These are phyloP conservation scores for Zostera marina DNA, from an alignment of 116 monocot genomes.

Conservation along the genomic window DNA sequence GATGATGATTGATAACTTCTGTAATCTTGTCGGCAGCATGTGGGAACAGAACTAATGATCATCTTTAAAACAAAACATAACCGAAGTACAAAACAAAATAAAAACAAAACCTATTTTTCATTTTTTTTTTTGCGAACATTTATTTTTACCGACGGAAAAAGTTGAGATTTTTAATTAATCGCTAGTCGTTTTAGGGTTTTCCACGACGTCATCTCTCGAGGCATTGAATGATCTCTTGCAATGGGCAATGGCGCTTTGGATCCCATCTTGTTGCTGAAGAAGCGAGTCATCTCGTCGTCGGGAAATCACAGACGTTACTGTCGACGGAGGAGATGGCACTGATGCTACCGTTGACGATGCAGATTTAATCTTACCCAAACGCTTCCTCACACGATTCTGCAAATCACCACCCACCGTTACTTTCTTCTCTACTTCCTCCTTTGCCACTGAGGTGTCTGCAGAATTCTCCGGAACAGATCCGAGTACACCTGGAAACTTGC, in stretches of 20 bases:
- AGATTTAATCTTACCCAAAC: constrained; percentile 28
- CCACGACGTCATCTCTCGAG: constrained; percentile 4
- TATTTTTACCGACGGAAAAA: too few species aligned
- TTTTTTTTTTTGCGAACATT: too few species aligned
- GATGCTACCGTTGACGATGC: constrained; percentile 22
- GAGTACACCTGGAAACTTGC: constrained; percentile 11
- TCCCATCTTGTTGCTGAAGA: constrained; percentile 38
- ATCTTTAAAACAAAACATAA: too few species aligned
- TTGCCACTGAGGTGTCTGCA: too few species aligned
- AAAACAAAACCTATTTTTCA: too few species aligned
- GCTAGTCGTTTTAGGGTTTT: too few species aligned
- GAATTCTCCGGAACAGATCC: neutral
- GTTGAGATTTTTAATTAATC: too few species aligned
- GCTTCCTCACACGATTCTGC: constrained; percentile 16
- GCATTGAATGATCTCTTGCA: constrained; percentile 40
- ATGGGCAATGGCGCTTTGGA: constrained; percentile 58
- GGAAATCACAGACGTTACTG: neutral
- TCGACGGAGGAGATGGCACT: constrained; percentile 4
- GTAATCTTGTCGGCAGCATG: too few species aligned
- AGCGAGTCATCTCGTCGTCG: constrained; percentile 35
- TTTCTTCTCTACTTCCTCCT: neutral
- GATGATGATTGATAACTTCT: too few species aligned
- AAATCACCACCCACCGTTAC: constrained; percentile 7
- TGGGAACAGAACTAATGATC: too few species aligned
- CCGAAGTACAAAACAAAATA: too few species aligned